Base-by-base conservation (phyloP, 2,329 filamentous ascomycete genomes). In the Xylariaceae sp. region DNA sequence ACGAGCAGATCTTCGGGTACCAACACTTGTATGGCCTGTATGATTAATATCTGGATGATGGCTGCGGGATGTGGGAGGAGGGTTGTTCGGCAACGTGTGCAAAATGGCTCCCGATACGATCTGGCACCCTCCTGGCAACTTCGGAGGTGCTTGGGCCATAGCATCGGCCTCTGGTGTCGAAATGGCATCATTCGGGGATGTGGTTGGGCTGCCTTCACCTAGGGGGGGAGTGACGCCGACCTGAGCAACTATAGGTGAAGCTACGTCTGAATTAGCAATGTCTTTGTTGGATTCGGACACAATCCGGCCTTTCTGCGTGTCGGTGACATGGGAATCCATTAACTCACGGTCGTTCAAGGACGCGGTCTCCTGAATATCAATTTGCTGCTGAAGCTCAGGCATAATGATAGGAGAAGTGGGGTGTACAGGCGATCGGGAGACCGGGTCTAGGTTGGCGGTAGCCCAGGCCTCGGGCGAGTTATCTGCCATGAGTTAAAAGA, bases 351-450 rank as follows among this genome's bases (percentile, higher is more conserved):
- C 49, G 42, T 56, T 56, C 22, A 59, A 60, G 36, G 61, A 62
- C 71, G 76, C 78, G 64, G 71, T 72, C 70, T 75, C 74, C 56
- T 78, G 70, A 56, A 70, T 73, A 59, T 80, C 77, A 61, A 77
- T 78, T 51, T 76, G 78, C 56, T 79, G 71, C 65, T 81, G 78
- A 53, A 81, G 76, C 22, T 71, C 69, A 30, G 78, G 77, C 49
- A 80, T 74, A 55, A 76, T 70, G 51, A 75, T 67, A 43, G 77
- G 69, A 22, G 76, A 74, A 52, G 75, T 71, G 45, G 71, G 72
- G 59, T 79, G 72, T 55, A 78, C 64, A 53, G 76, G 72, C 53
- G 75, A 70, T 45, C 78, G 79, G 48, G 78, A 80, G 47, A 80
- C 65, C 12, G 78, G 78, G 45, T 73, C 79, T 53, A 81, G 70